A percentile compares a stretch with the other conserved stretches of the same genome.
These are phyloP conservation scores for Trypethelium eluteriae DNA, from an alignment of 495 filamentous ascomycete genomes.

Conservation along the genomic window DNA sequence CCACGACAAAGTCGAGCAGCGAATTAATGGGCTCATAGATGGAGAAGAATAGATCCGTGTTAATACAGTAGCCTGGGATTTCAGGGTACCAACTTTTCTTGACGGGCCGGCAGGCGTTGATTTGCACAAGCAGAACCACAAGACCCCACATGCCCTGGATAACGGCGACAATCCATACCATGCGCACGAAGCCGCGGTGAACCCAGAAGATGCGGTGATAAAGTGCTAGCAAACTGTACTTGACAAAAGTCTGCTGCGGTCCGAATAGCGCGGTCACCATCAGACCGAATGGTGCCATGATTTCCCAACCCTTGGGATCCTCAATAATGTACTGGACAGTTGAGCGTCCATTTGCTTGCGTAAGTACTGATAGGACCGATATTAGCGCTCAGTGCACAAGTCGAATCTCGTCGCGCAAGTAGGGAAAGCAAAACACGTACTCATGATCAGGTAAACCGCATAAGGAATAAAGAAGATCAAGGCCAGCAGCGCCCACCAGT, in stretches of 20 bases:
- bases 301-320: background rate
- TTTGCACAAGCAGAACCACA: background rate
- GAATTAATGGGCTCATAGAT: background rate
- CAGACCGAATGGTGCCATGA: background rate
- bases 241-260: background rate
- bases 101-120: background rate
- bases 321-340: background rate
- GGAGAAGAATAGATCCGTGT: background rate
- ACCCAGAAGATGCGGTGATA: conserved; percentile 1
- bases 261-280: background rate
- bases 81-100: background rate
- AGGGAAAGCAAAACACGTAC: background rate
- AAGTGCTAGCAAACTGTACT: background rate
- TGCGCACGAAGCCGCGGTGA: background rate
- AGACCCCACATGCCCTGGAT: background rate
- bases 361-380: background rate
- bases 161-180: background rate
- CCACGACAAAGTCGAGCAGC: background rate
- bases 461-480: background rate
- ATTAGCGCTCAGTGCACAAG: background rate
- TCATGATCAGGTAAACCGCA: background rate
- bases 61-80: background rate
- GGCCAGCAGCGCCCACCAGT: conserved; percentile 1
- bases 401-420: background rate
- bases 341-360: background rate